Conservation (phyloP, 176 grass and related monocot species). For the Carex kokanica region DNA sequence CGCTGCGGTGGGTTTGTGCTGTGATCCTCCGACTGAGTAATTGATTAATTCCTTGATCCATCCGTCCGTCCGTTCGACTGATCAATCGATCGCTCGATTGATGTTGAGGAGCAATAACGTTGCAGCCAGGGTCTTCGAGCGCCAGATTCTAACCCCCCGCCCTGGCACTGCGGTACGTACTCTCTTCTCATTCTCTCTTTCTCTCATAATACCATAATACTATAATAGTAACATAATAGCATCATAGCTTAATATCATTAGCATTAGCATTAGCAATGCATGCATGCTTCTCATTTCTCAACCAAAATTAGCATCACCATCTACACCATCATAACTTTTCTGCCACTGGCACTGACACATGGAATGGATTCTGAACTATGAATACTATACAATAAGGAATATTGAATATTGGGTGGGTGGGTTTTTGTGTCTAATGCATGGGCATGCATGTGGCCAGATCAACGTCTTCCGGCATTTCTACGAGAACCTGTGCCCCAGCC, state of each 20-base stretch:
- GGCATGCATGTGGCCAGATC: conserved; percentile 39
- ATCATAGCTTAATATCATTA: too few relatives aligned
- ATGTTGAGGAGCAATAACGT: conserved; percentile 73
- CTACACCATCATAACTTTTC: not conserved
- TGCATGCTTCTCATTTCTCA: not conserved
- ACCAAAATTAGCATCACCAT: not conserved
- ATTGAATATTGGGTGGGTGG: not conserved
- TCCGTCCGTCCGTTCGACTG: too few relatives aligned
- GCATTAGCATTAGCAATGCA: not conserved
- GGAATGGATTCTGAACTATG: not conserved
- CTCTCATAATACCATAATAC: not conserved
- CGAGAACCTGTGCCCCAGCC: conserved; percentile 79
- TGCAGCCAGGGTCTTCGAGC: conserved; percentile 83
- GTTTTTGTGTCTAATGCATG: not conserved
- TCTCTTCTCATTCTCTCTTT: not conserved
- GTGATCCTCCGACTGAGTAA: not conserved
- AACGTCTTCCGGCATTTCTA: conserved; percentile 83
- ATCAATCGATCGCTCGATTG: not conserved
- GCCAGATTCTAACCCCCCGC: conserved; percentile 74
- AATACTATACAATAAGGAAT: not conserved
- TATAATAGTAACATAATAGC: too few relatives aligned
- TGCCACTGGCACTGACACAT: not conserved
- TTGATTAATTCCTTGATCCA: too few relatives aligned
- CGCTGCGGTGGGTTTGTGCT: too few relatives aligned
- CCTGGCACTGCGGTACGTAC: conserved; percentile 55